Base-by-base conservation (phyloP, 176 grass and related monocot genomes). In the Melocanna baccifera region DNA sequence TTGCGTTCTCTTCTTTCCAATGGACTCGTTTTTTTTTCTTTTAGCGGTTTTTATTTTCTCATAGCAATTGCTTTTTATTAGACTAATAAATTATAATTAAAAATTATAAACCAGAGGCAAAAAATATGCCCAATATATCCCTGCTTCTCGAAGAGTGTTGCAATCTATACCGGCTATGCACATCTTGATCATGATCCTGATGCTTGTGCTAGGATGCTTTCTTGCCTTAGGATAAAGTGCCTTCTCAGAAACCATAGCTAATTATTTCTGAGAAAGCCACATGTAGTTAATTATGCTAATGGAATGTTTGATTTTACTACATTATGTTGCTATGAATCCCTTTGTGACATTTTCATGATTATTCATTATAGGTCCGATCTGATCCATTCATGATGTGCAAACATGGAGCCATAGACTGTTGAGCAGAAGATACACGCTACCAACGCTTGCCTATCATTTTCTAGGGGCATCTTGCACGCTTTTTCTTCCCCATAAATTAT, bases 331-430 rank as follows among this genome's bases (percentile, higher is more conserved):
- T 50, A 73, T 26, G n/a, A 72, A 51, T 62, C 15, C 41, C n/a
- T 51, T 51, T 10, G 50, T 57, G 84, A 83, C 88, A 53, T 72
- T 69, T 28, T 90, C 88, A 22, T 67, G 79, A n/a, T 37, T 77
- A 8, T 67, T 50, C 41, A 82, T 9, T 7, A 28, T 83, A 73
- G 83, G 79, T 3, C 79, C 84, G 39, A 53, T 83, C 78, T 78
- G 65, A 90, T 90, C 84, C 47, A 76, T 41, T 18, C 29, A 25
- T 82, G 71, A 70, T 65, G 77, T 18, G 69, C 82, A 68, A 68
- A 72, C 71, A 45, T 67, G 88, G 45, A 74, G n/a, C 55, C 43
- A 50, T 26, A 18, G 45, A 19, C 20, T 6, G 53, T 6, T 28
- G 42, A 76, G 71, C 53, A 64, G 68, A 26, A 16, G 62, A 16